These are phyloP conservation scores for Macaranga tanarius DNA, from an alignment of 441 rosid genomes.

Conservation along the genomic window DNA sequence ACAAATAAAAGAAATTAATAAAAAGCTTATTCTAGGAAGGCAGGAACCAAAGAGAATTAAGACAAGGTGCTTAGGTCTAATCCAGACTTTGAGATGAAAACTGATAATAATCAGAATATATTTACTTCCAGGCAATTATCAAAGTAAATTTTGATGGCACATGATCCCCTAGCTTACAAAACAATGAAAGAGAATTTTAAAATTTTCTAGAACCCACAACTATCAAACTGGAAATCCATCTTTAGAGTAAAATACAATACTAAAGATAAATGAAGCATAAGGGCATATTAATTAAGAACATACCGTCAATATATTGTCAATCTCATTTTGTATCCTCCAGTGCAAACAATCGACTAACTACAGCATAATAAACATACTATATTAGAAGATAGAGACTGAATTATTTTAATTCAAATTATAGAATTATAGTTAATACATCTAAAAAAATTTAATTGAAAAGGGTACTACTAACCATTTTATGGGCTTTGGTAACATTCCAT, in stretches of 20 bases:
- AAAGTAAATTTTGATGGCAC: neutral
- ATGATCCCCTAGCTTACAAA: neutral
- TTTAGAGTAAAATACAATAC: conserved; percentile 2
- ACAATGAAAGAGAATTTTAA: neutral
- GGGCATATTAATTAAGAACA: conserved; percentile 32
- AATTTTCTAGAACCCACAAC: neutral
- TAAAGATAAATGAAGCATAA: neutral
- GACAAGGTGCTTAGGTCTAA: neutral
- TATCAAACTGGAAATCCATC: neutral
- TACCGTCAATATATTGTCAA: conserved; percentile 72
- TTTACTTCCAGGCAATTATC: neutral
- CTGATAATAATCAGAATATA: neutral
- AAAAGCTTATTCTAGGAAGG: neutral
- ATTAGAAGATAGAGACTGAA: conserved; percentile 19
- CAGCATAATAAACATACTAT: conserved; percentile 24
- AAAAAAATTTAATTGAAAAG: neutral
- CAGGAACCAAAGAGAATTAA: neutral
- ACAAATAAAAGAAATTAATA: neutral
- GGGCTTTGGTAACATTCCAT: conserved; percentile 75
- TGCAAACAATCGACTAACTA: conserved; percentile 82
- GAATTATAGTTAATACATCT: neutral
- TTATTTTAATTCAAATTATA: neutral
- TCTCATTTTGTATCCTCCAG: conserved; percentile 86
- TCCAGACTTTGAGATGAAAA: conserved; percentile 5
- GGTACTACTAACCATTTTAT: conserved; percentile 65